These are phyloP conservation scores for Teratosphaeria destructans DNA, from an alignment of 2,329 filamentous ascomycete genomes.

Conservation along the genomic window DNA sequence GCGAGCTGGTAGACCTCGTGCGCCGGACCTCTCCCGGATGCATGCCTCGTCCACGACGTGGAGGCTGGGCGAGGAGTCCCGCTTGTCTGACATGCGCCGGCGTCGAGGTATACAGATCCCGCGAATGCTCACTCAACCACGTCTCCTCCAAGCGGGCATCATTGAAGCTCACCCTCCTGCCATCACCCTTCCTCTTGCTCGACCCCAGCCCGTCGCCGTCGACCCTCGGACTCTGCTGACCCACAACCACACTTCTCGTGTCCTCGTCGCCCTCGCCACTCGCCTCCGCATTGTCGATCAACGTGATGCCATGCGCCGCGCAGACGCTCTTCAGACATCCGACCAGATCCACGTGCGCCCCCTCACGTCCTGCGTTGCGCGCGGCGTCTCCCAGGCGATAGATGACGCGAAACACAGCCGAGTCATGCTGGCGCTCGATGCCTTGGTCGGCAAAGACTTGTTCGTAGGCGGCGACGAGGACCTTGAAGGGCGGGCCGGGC, in stretches of 20 bases:
- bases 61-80: slow-evolving; percentile 11
- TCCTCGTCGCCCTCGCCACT: slow-evolving; percentile 33
- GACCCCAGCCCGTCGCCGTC: background rate
- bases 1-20: slow-evolving; percentile 16
- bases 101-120: background rate
- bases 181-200: slow-evolving; percentile 5
- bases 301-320: slow-evolving; percentile 14
- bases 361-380: slow-evolving; percentile 15
- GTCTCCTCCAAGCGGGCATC: slow-evolving; percentile 45
- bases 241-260: slow-evolving; percentile 17
- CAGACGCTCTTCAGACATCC: slow-evolving; percentile 18
- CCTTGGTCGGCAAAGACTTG: slow-evolving; percentile 60
- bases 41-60: slow-evolving; percentile 7
- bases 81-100: background rate
- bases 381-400: slow-evolving; percentile 59
- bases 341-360: slow-evolving; percentile 14
- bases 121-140: slow-evolving; percentile 27
- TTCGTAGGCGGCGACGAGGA: slow-evolving; percentile 74
- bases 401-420: slow-evolving; percentile 65
- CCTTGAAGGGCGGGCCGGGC: slow-evolving; percentile 58
- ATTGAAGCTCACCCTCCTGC: slow-evolving; percentile 46
- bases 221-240: background rate
- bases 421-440: slow-evolving; percentile 61
- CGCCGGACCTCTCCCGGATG: slow-evolving; percentile 2
- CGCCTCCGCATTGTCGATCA: slow-evolving; percentile 15